These are phyloP conservation scores for Podila verticillata DNA, from an alignment of 192 early-diverging fungal genomes.

Conservation along the genomic window DNA sequence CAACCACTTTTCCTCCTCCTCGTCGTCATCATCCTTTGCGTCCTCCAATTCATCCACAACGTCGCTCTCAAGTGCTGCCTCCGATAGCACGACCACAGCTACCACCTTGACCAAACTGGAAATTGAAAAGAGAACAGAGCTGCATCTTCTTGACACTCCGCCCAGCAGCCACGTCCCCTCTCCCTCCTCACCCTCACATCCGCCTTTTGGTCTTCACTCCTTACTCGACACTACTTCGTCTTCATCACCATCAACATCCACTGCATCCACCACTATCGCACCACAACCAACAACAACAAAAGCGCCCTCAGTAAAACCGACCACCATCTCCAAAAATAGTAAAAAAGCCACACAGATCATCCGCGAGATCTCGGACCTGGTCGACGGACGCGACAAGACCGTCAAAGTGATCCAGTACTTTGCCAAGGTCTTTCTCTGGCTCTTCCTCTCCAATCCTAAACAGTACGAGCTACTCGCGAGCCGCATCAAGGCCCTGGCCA, in stretches of 20 bases:
- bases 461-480: constrained; percentile 22
- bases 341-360: constrained; percentile 53
- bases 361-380: constrained; percentile 68
- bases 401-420: constrained; percentile 83
- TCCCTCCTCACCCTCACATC: background rate
- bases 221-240: background rate
- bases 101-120: background rate
- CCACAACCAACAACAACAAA: background rate
- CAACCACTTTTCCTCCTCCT: constrained; percentile 16
- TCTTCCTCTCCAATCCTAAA: constrained; percentile 32
- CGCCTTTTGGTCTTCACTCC: background rate
- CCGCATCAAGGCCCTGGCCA: constrained; percentile 58
- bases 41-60: constrained; percentile 21
- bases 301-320: constrained; percentile 2
- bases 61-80: background rate
- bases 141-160: background rate
- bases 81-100: background rate
- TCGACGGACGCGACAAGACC: constrained; percentile 88
- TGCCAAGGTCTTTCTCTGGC: constrained; percentile 74
- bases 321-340: constrained; percentile 17
- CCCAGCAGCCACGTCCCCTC: constrained; percentile 6
- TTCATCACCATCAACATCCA: constrained; percentile 9
- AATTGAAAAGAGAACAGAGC: background rate
- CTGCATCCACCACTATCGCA: background rate
- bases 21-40: constrained; percentile 16